phyloP scores from a whole-genome alignment of 345 rosid genomes.

The Pseudoturritis turrita region DNA sequence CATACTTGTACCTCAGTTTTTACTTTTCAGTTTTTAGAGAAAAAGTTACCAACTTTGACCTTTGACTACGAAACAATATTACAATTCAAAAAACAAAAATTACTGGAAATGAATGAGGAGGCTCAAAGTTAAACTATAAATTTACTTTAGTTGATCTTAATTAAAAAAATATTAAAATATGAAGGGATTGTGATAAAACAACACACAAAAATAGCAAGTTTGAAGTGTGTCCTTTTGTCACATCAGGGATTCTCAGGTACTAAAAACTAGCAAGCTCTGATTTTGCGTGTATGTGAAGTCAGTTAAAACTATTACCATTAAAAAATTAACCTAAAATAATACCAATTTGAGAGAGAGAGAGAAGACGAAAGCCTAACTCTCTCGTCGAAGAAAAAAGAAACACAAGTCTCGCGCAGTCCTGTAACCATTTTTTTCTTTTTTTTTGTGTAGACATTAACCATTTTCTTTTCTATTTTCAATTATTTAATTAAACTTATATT shows the following conservation, averaged over 20 bases:
- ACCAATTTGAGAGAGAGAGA: constrained; percentile 6
- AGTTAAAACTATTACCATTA: not conserved
- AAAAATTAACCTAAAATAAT: not conserved
- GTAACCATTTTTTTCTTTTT: too few relatives aligned
- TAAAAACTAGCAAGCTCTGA: constrained; percentile 7
- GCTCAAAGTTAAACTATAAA: not conserved
- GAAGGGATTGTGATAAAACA: not conserved
- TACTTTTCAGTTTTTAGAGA: not conserved
- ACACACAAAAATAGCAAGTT: not conserved
- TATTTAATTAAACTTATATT: too few relatives aligned
- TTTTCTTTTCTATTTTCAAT: too few relatives aligned
- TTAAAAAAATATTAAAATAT: not conserved
- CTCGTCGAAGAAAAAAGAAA: too few relatives aligned
- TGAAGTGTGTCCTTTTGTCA: not conserved
- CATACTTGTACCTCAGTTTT: not conserved
- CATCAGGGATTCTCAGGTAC: not conserved
- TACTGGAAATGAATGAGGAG: not conserved
- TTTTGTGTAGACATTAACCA: too few relatives aligned
- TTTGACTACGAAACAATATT: not conserved
- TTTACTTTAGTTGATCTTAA: not conserved
- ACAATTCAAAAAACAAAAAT: not conserved
- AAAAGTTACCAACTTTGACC: constrained; percentile 1
- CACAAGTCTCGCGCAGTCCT: too few relatives aligned
- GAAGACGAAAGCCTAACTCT: too few relatives aligned
- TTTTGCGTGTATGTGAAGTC: constrained; percentile 26